Percentiles rank a stretch among this genome's conserved stretches.
These are phyloP conservation scores for Verticillium tricorpus DNA, from an alignment of 2,329 filamentous ascomycete genomes.

Conservation along the genomic window DNA sequence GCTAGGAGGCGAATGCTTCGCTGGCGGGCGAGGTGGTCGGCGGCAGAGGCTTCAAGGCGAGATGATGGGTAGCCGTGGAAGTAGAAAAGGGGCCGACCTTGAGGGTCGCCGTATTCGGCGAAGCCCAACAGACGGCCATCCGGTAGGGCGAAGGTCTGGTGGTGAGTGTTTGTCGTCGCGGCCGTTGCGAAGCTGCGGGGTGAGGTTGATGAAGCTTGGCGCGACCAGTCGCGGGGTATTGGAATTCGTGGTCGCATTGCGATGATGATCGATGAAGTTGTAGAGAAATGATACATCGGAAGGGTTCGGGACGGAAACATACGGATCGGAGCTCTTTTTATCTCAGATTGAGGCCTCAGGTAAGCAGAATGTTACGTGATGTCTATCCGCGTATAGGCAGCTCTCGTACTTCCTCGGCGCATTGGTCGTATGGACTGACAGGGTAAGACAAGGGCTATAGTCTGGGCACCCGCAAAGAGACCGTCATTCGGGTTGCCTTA, in stretches of 20 bases:
- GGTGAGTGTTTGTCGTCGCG: not conserved
- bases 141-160: not conserved
- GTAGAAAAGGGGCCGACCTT: conserved; percentile 10
- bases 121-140: conserved; percentile 2
- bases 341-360: not conserved
- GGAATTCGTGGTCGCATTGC: not conserved
- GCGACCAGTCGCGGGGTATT: not conserved
- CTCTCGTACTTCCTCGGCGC: not conserved
- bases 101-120: not conserved
- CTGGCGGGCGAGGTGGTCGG: conserved; percentile 18
- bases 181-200: not conserved
- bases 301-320: not conserved
- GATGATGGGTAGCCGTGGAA: conserved; percentile 38
- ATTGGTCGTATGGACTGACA: not conserved
- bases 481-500: not conserved
- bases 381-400: not conserved
- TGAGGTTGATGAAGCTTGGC: not conserved
- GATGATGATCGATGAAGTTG: not conserved
- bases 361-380: not conserved
- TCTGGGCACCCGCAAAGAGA: no score
- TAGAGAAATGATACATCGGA: no score
- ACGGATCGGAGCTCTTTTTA: not conserved
- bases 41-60: conserved; percentile 27
- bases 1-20: conserved; percentile 28
- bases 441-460: no score